Percentiles rank a stretch among this genome's conserved stretches.
phyloP scores from a whole-genome alignment of 2,329 filamentous ascomycete genomes.

The Nothomitra cinnamomea region DNA sequence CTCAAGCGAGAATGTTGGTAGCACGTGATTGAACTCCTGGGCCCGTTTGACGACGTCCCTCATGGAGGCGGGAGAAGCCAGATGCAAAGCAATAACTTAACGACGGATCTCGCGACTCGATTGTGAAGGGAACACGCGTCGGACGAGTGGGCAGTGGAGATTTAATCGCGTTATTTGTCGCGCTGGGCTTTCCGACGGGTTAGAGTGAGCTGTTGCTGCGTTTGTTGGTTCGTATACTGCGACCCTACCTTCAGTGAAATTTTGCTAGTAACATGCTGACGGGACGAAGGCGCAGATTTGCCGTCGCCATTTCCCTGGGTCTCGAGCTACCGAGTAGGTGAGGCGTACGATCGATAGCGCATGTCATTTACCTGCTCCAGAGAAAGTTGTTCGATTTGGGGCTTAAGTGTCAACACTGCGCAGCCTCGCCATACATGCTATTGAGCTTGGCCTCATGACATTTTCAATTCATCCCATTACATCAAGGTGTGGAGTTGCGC shows the following conservation, averaged over 20 bases:
- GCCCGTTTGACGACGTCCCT: conserved; percentile 2
- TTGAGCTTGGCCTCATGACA: neutral
- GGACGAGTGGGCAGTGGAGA: neutral
- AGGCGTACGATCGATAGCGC: too few species aligned
- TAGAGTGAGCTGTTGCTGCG: too few species aligned
- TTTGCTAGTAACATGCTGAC: too few species aligned
- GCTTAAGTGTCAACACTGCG: too few species aligned
- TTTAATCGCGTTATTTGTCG: conserved; percentile 4
- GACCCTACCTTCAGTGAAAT: too few species aligned
- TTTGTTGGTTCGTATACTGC: too few species aligned
- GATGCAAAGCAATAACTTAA: conserved; percentile 1
- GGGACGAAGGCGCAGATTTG: too few species aligned
- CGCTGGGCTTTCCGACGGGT: neutral
- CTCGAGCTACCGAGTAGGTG: too few species aligned
- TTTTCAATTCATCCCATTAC: neutral
- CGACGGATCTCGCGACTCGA: neutral
- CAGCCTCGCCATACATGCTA: too few species aligned
- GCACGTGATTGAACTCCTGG: neutral
- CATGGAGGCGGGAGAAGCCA: conserved; percentile 1
- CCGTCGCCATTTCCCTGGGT: too few species aligned
- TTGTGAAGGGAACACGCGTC: neutral
- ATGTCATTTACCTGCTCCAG: too few species aligned
- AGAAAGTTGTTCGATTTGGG: too few species aligned
- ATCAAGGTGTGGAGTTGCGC: neutral
- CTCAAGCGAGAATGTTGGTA: neutral